A percentile compares a stretch with the other conserved stretches of the same genome.
Conservation (phyloP, 371 early-diverging fungal genomes). For the Rhizomucor miehei region DNA sequence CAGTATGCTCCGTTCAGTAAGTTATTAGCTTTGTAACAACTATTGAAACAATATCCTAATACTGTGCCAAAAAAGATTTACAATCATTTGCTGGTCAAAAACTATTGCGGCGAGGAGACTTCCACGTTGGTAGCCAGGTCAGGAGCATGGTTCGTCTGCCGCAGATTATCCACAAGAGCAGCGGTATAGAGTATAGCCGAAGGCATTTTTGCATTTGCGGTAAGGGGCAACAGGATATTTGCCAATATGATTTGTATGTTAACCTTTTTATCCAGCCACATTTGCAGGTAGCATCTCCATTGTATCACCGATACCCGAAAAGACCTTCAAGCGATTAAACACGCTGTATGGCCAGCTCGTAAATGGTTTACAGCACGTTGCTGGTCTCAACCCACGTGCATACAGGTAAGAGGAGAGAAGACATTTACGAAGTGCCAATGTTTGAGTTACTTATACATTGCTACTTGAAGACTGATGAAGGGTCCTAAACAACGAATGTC, state of each 20-base stretch:
- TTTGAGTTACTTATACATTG: too few species aligned
- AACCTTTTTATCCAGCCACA: slow-evolving; percentile 33
- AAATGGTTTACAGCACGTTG: slow-evolving; percentile 75
- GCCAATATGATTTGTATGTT: not conserved
- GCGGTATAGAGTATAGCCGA: slow-evolving; percentile 27
- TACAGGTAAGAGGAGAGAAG: slow-evolving; percentile 49
- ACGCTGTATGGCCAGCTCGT: slow-evolving; percentile 78
- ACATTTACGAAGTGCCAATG: too few species aligned
- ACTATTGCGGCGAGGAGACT: slow-evolving; percentile 88
- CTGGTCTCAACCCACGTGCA: slow-evolving; percentile 93
- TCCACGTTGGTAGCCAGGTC: slow-evolving; percentile 77
- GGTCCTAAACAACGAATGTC: slow-evolving; percentile 63
- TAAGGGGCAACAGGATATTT: slow-evolving; percentile 26
- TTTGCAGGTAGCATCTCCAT: slow-evolving; percentile 71
- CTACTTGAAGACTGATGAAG: slow-evolving; percentile 33
- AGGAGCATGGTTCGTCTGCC: slow-evolving; percentile 64
- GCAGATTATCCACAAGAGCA: slow-evolving; percentile 28
- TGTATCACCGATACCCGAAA: slow-evolving; percentile 86
- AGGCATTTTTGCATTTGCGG: slow-evolving; percentile 54
- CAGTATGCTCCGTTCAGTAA: slow-evolving; percentile 87
- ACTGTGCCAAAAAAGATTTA: slow-evolving; percentile 50
- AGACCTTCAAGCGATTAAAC: slow-evolving; percentile 82
- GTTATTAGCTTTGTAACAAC: slow-evolving; percentile 11
- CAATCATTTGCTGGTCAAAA: slow-evolving; percentile 89
- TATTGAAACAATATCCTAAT: not conserved